Base-by-base conservation (phyloP, 169 alveolate species). In the Cryptosporidium bovis region DNA sequence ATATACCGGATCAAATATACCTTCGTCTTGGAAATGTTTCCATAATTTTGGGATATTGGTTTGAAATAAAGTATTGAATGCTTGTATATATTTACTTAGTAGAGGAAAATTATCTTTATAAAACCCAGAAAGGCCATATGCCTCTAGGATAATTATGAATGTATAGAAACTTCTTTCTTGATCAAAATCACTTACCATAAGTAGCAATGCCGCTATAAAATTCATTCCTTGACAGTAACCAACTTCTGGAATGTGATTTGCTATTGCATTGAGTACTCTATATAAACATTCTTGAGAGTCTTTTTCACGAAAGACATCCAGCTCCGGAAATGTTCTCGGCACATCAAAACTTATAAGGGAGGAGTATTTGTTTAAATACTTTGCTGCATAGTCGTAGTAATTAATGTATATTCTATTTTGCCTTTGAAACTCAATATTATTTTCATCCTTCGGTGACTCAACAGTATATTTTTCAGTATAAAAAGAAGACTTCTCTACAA, bases 211-310 rank as follows among this genome's bases (percentile, higher is more conserved):
- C 4, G 97, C 98, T 12, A 95, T 82, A 85, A 92, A 95, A 83
- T 95, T 95, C 97, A 95, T 94, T 24, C 98, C 98, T 90, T 95
- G 96, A 44, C 96, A 95, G 84, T 95, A 95, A 33, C 96, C 96
- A n/a, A 95, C 90, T 66, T 95, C 94, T 18, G 92, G 83, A 55
- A 93, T 95, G 24, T 83, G 93, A 50, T 84, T 82, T 5, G 96
- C 89, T 48, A 92, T 91, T 7, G 96, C 94, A 83, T 92, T 93
- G 27, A 95, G 92, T 24, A 95, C 93, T 82, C 94, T 89, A 66
- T 53, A 94, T 16, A 94, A 84, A 66, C 90, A 90, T 51, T 94
- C 92, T 65, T 91, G 93, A 18, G 93, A 82, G 51, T 82, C 89
- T n/a, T 91, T 85, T 56, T 91, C 93, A 27, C 51, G 33, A 66